Base-by-base conservation (phyloP, 306 rosid genomes). In the Gastrolobium villosum region DNA sequence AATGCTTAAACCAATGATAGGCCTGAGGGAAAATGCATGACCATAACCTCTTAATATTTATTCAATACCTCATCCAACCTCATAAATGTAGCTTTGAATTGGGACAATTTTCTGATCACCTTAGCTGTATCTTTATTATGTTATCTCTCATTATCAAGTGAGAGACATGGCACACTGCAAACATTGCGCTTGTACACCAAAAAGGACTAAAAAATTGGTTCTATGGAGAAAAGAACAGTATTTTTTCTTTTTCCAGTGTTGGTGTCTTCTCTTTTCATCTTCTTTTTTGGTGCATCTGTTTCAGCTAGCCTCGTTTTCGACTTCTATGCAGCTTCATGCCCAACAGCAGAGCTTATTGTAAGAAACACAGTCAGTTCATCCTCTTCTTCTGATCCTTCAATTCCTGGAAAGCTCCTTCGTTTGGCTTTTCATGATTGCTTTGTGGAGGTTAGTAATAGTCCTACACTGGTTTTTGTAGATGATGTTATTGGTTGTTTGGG, bases 391-490 rank as follows among this genome's bases (percentile, higher is more conserved):
- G 97, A 93, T 81, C 89, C 94, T 32, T 77, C 97, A n/a, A 34
- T 90, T 50, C 94, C 96, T 4, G 96, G 91, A 34, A 90, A 93
- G 87, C 97, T 93, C 70, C 92, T 93, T 59, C 96, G 97, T 72
- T 79, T 93, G 88, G 77, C 89, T 20, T 93, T 93, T 84, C 97
- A 90, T 76, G 97, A 93, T 72, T 93, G 97, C 85, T 90, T 89
- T 30, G 97, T 90, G 46, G 96, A 90, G 96, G 97, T 93, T 68
- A 73, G 36, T 60, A 45, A 0, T 65, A 10, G 10, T 45, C 1
- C 26, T 46, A 1, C 43, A 1, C 64, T 31, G 14, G 3, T 55
- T 55, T 55, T 55, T 2, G 0, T 1, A 57, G n/a, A 55, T 10
- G 4, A 3, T 32, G 48, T 77, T 26, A 20, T 49, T 14, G 28